Evolutionary conservation across 2,329 filamentous ascomycete genomes (phyloP).

Genomic region (Exophiala alcalophila): DNA sequence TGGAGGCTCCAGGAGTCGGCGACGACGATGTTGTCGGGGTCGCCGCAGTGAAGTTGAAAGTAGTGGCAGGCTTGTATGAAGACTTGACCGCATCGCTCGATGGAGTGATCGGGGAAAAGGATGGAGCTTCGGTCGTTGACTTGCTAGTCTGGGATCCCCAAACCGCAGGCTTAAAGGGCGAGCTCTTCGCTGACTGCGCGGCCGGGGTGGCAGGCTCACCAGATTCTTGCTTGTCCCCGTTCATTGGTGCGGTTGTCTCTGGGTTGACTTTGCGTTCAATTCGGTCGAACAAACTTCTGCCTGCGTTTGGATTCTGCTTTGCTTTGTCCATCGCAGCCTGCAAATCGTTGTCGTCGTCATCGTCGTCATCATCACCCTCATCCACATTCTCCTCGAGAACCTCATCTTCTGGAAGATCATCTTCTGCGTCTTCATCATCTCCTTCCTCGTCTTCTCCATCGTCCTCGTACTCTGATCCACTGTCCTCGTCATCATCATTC

Average conservation of each 20-base stretch:
- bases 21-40: slow-evolving; percentile 16
- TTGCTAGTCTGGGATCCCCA: slow-evolving; percentile 39
- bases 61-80: slow-evolving; percentile 26
- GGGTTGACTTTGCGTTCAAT: slow-evolving; percentile 25
- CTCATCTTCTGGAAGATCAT: slow-evolving; percentile 21
- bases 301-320: slow-evolving; percentile 15
- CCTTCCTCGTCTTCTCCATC: slow-evolving; percentile 19
- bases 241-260: slow-evolving; percentile 8
- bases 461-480: slow-evolving; percentile 10
- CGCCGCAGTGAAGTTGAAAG: slow-evolving; percentile 27
- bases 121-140: slow-evolving; percentile 24
- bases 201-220: slow-evolving; percentile 29
- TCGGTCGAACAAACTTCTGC: slow-evolving; percentile 29
- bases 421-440: slow-evolving; percentile 18
- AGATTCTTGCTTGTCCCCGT: slow-evolving; percentile 15
- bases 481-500: slow-evolving; percentile 21
- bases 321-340: slow-evolving; percentile 19
- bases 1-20: slow-evolving; percentile 20
- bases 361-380: slow-evolving; percentile 24
- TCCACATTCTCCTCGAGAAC: slow-evolving; percentile 10
- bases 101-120: slow-evolving; percentile 26
- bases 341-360: slow-evolving; percentile 25
- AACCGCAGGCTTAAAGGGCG: slow-evolving; percentile 34
- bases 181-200: slow-evolving; percentile 33
- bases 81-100: slow-evolving; percentile 13